These are phyloP conservation scores for Penicillium ochrochloron DNA, from an alignment of 495 filamentous ascomycete genomes.

Conservation along the genomic window DNA sequence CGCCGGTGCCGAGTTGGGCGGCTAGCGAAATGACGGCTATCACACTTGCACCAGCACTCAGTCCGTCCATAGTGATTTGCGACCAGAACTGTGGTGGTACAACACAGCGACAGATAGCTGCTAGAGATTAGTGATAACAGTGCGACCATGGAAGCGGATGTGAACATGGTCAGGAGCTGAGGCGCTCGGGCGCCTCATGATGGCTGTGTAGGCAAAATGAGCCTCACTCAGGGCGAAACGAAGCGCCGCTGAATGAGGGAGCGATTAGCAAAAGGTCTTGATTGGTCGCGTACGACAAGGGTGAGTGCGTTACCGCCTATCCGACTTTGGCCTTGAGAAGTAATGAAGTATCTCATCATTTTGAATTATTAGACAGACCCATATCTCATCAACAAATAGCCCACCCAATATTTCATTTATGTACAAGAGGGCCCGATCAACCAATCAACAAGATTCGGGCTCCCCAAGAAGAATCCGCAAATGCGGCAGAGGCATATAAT, in stretches of 20 bases:
- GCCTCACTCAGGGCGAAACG: background rate
- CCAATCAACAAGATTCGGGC: background rate
- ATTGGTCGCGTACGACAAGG: background rate
- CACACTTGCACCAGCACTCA: background rate
- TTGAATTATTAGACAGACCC: slow-evolving; percentile 8
- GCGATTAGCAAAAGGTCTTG: background rate
- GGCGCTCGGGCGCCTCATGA: background rate
- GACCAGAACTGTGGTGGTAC: background rate
- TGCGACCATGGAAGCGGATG: background rate
- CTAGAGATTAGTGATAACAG: background rate
- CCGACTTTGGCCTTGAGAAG: background rate
- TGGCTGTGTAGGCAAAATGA: background rate
- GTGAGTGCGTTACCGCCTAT: background rate
- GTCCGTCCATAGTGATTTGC: background rate
- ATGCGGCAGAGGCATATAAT: slow-evolving; percentile 7
- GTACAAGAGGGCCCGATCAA: slow-evolving; percentile 7
- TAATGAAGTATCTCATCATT: background rate
- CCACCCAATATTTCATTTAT: slow-evolving; percentile 3
- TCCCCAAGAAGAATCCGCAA: background rate
- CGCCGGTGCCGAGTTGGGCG: background rate
- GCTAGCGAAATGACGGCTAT: background rate
- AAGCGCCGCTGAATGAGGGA: background rate
- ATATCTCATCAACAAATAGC: background rate
- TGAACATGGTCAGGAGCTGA: background rate
- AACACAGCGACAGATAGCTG: background rate